These are phyloP conservation scores for Boletus rubescentipes DNA, from an alignment of 768 basidiomycete species.

Conservation along the genomic window DNA sequence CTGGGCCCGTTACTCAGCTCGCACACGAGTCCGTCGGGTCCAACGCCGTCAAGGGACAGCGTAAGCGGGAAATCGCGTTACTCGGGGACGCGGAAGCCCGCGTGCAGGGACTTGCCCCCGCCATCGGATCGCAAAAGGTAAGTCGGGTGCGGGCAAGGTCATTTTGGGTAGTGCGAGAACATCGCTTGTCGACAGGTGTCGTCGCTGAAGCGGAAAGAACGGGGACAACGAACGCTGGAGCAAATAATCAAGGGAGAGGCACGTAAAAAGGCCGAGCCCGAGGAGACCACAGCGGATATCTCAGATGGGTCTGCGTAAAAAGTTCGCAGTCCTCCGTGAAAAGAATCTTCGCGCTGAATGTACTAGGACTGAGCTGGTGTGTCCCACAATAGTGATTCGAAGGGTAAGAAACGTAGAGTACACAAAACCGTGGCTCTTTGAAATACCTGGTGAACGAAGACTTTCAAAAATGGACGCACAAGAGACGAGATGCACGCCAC, in stretches of 20 bases:
- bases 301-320: constrained; percentile 10
- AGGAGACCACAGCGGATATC: constrained; percentile 3
- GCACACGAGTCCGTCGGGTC: constrained; percentile 7
- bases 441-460: background rate
- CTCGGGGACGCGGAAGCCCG: constrained; percentile 9
- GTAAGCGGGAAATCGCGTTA: constrained; percentile 9
- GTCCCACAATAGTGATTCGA: background rate
- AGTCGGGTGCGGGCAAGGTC: background rate
- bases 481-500: background rate
- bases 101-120: background rate
- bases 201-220: background rate
- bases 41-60: constrained; percentile 8
- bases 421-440: background rate
- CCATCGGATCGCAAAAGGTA: constrained; percentile 12
- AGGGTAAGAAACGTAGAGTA: background rate
- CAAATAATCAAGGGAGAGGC: background rate
- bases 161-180: constrained; percentile 10
- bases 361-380: background rate
- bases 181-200: constrained; percentile 5
- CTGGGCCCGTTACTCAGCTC: background rate
- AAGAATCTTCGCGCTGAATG: background rate
- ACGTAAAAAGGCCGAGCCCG: constrained; percentile 2
- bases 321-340: background rate
- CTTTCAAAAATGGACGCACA: background rate
- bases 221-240: constrained; percentile 7